Evolutionary conservation across 202 grass and related monocot species (phyloP).

Genomic region (Brachypodium distachyon): DNA sequence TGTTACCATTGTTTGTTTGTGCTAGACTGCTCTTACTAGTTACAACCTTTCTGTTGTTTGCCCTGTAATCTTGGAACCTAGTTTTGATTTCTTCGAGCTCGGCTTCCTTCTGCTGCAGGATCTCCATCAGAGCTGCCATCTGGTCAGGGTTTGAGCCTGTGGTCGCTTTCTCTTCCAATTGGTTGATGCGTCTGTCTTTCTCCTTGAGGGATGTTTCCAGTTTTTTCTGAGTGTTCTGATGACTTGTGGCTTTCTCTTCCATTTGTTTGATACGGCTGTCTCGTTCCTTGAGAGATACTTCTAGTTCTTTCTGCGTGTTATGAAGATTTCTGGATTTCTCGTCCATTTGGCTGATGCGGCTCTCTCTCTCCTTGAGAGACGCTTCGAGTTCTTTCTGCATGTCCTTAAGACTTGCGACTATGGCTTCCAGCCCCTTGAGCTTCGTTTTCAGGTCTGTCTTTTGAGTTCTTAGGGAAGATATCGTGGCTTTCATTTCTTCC

Average conservation of each 20-base stretch:
- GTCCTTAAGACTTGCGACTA: constrained; percentile 38
- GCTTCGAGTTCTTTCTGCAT: constrained; percentile 56
- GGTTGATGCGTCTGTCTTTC: constrained; percentile 42
- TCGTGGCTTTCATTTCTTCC: constrained; percentile 59
- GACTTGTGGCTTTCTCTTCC: constrained; percentile 28
- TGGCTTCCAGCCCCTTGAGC: constrained; percentile 49
- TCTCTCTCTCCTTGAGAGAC: constrained; percentile 39
- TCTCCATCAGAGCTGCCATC: constrained; percentile 50
- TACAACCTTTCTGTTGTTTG: neutral
- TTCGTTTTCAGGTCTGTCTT: constrained; percentile 67
- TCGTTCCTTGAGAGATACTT: constrained; percentile 44
- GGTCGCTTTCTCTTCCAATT: constrained; percentile 14
- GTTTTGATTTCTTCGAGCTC: constrained; percentile 79
- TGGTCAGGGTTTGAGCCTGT: constrained; percentile 25
- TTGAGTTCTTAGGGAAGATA: constrained; percentile 53
- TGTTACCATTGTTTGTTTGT: constrained; percentile 11
- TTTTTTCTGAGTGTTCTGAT: constrained; percentile 47
- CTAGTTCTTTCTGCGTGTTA: neutral
- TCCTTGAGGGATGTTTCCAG: constrained; percentile 37
- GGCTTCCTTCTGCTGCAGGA: constrained; percentile 57
- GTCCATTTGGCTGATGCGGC: constrained; percentile 35
- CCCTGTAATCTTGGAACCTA: constrained; percentile 30
- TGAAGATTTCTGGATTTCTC: neutral
- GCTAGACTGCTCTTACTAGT: constrained; percentile 14
- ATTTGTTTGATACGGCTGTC: constrained; percentile 51